Conservation (phyloP, 768 basidiomycete genomes). For the Trametes meyenii region DNA sequence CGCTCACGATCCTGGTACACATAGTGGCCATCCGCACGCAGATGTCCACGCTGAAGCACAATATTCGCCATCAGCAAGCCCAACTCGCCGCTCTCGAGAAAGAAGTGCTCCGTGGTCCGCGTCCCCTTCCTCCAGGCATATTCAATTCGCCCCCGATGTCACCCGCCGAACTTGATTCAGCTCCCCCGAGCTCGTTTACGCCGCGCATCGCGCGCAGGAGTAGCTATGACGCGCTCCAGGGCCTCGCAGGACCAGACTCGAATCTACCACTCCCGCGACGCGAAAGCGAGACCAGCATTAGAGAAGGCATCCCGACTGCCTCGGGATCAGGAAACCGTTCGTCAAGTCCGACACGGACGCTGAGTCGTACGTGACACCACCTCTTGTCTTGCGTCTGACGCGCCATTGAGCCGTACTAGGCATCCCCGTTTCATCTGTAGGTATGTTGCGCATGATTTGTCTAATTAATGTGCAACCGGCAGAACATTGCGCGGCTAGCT, state of each 20-base stretch:
- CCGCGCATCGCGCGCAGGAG: slow-evolving; percentile 60
- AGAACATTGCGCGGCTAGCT: slow-evolving; percentile 16
- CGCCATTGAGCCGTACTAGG: slow-evolving; percentile 16
- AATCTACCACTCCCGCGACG: slow-evolving; percentile 69
- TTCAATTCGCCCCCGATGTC: slow-evolving; percentile 44
- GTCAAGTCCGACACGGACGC: slow-evolving; percentile 74
- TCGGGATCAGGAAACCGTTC: slow-evolving; percentile 51
- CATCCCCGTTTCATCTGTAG: slow-evolving; percentile 63
- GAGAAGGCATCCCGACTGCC: slow-evolving; percentile 68
- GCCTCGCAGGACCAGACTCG: slow-evolving; percentile 77
- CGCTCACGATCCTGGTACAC: slow-evolving; percentile 24
- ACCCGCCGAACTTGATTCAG: slow-evolving; percentile 33
- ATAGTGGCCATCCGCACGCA: slow-evolving; percentile 81
- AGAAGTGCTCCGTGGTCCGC: slow-evolving; percentile 65
- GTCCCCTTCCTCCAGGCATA: slow-evolving; percentile 52
- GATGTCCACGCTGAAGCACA: slow-evolving; percentile 80
- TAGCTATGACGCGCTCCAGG: slow-evolving; percentile 71
- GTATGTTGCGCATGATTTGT: slow-evolving; percentile 45
- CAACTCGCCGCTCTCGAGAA: slow-evolving; percentile 73
- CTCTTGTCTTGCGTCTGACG: slow-evolving; percentile 21
- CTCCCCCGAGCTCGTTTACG: slow-evolving; percentile 29
- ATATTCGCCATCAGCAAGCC: slow-evolving; percentile 83
- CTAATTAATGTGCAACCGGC: background rate
- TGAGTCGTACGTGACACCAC: slow-evolving; percentile 66
- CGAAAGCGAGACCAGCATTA: slow-evolving; percentile 59